These are phyloP conservation scores for Cystobasidium ongulense DNA, from an alignment of 768 basidiomycete species.

Conservation along the genomic window DNA sequence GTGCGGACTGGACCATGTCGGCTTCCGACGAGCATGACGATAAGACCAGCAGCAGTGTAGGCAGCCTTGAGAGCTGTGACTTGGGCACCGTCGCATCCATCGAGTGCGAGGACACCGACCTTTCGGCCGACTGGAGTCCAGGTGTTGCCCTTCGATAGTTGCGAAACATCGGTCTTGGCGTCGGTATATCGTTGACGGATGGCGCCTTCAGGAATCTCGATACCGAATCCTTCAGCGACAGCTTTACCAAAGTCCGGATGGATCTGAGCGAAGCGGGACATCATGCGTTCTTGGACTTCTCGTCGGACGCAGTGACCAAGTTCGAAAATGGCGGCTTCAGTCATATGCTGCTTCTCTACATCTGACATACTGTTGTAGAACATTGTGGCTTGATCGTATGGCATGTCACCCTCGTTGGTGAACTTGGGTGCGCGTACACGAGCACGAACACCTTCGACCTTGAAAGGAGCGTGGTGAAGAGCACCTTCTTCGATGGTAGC, in stretches of 20 bases:
- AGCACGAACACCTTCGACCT: slow-evolving; percentile 52
- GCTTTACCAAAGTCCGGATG: slow-evolving; percentile 63
- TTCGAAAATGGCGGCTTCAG: slow-evolving; percentile 68
- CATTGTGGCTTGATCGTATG: slow-evolving; percentile 59
- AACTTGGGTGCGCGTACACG: slow-evolving; percentile 52
- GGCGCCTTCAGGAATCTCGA: slow-evolving; percentile 50
- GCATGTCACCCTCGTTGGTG: slow-evolving; percentile 52
- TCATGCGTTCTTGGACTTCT: slow-evolving; percentile 60
- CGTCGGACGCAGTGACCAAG: slow-evolving; percentile 73
- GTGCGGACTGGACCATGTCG: slow-evolving; percentile 53
- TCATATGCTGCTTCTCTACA: slow-evolving; percentile 64
- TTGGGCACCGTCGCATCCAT: slow-evolving; percentile 61
- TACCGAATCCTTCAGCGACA: slow-evolving; percentile 62
- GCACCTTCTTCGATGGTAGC: slow-evolving; percentile 28
- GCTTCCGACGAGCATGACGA: slow-evolving; percentile 61
- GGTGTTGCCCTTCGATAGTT: slow-evolving; percentile 34
- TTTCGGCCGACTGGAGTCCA: slow-evolving; percentile 55
- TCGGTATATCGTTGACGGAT: slow-evolving; percentile 5
- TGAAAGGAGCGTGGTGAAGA: slow-evolving; percentile 35
- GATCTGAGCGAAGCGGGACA: slow-evolving; percentile 62
- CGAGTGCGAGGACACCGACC: slow-evolving; percentile 64
- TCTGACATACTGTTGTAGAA: slow-evolving; percentile 72
- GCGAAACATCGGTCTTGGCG: slow-evolving; percentile 24
- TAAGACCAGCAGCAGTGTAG: slow-evolving; percentile 53
- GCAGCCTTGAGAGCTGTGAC: slow-evolving; percentile 56